phyloP scores from a whole-genome alignment of 2,329 filamentous ascomycete genomes.

The Leptodontidium sp. region DNA sequence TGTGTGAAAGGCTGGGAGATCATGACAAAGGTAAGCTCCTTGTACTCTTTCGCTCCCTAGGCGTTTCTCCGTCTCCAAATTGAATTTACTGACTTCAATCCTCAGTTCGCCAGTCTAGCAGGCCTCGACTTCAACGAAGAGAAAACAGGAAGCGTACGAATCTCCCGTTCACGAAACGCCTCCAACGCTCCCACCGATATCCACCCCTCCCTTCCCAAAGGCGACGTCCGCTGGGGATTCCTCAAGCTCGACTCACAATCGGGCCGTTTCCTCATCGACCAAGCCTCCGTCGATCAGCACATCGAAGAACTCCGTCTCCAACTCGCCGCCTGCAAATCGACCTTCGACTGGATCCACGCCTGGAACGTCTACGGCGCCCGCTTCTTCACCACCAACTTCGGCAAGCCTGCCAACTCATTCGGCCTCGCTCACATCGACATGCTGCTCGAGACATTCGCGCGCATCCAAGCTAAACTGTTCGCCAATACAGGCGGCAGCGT shows the following conservation, averaged over 20 bases:
- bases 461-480: constrained; percentile 61
- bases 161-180: constrained; percentile 43
- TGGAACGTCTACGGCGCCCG: constrained; percentile 65
- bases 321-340: constrained; percentile 58
- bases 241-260: constrained; percentile 57
- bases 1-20: constrained; percentile 65
- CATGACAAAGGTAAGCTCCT: constrained; percentile 49
- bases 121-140: constrained; percentile 64
- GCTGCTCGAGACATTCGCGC: constrained; percentile 58
- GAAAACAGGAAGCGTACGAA: constrained; percentile 61
- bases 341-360: constrained; percentile 65
- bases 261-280: constrained; percentile 62
- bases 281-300: constrained; percentile 60
- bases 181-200: constrained; percentile 21
- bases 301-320: constrained; percentile 62
- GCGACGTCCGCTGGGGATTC: constrained; percentile 65
- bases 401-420: constrained; percentile 60
- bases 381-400: constrained; percentile 66
- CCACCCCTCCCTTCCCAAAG: constrained; percentile 53
- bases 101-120: constrained; percentile 59
- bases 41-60: background rate
- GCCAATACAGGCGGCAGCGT: constrained; percentile 50
- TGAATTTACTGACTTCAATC: background rate
- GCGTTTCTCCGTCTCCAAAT: background rate
- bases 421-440: constrained; percentile 61